Evolutionary conservation across 331 rosid genomes (phyloP).

Genomic region (Malus hybrid): DNA sequence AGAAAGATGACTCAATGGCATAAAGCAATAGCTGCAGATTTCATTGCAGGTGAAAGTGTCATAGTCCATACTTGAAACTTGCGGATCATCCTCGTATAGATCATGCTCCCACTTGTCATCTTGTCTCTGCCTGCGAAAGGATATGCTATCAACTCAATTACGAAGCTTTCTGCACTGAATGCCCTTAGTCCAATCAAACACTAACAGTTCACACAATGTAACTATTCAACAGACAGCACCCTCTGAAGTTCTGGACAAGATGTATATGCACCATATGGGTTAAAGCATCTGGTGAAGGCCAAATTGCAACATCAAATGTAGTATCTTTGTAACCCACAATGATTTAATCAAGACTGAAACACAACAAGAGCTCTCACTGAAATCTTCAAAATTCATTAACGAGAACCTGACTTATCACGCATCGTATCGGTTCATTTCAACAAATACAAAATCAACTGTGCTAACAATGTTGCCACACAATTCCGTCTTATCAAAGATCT

Average conservation of each 20-base stretch:
- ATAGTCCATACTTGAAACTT: constrained; percentile 59
- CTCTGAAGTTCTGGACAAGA: not conserved
- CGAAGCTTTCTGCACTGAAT: not conserved
- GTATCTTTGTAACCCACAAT: not conserved
- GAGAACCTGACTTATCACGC: not conserved
- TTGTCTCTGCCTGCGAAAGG: constrained; percentile 77
- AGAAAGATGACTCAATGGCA: constrained; percentile 25
- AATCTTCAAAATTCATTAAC: not conserved
- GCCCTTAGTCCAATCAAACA: not conserved
- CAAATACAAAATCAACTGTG: not conserved
- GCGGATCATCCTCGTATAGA: constrained; percentile 61
- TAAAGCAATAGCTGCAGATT: constrained; percentile 24
- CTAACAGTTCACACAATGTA: not conserved
- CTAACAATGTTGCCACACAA: not conserved
- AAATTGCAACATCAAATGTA: not conserved
- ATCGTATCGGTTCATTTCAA: not conserved
- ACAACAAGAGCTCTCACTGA: not conserved
- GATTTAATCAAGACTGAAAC: not conserved
- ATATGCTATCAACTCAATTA: constrained; percentile 4
- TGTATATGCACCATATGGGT: not conserved
- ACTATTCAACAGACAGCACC: not conserved
- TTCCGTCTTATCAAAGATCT: not conserved
- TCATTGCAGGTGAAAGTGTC: constrained; percentile 26
- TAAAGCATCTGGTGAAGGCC: not conserved
- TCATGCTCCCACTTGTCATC: constrained; percentile 99